These are phyloP conservation scores for Cinchona pubescens DNA, from an alignment of 257 asterid species.

Conservation along the genomic window DNA sequence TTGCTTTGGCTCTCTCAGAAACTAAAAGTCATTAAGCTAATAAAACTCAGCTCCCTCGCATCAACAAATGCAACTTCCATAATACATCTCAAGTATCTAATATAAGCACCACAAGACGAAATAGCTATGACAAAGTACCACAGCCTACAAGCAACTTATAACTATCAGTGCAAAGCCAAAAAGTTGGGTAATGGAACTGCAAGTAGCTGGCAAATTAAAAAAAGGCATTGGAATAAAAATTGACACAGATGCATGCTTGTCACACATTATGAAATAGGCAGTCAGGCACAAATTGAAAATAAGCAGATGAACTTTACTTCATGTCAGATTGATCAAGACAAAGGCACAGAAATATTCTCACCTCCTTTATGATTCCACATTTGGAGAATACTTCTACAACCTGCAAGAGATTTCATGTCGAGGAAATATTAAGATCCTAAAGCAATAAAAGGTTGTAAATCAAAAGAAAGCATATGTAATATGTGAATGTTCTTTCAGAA, in stretches of 20 bases:
- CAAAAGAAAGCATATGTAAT: conserved; percentile 1
- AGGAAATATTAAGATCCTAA: neutral
- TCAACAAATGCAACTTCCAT: neutral
- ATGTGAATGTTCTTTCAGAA: neutral
- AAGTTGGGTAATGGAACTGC: neutral
- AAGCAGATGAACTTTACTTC: neutral
- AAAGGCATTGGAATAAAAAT: neutral
- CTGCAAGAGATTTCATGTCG: conserved; percentile 44
- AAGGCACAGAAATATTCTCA: conserved; percentile 29
- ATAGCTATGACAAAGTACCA: neutral
- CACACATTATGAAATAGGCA: neutral
- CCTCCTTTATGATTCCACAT: conserved; percentile 97
- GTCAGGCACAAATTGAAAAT: neutral
- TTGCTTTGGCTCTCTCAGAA: neutral
- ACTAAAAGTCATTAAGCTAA: neutral
- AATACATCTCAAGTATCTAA: neutral
- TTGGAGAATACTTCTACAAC: conserved; percentile 84
- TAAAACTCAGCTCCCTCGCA: neutral
- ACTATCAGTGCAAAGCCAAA: neutral
- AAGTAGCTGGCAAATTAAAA: neutral
- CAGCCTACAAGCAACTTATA: neutral
- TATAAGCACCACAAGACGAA: neutral
- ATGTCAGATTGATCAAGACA: neutral
- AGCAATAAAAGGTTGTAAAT: conserved; percentile 5
- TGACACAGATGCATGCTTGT: neutral